These are phyloP conservation scores for Euphorbia schlechtendalii DNA, from an alignment of 441 rosid genomes.

Conservation along the genomic window DNA sequence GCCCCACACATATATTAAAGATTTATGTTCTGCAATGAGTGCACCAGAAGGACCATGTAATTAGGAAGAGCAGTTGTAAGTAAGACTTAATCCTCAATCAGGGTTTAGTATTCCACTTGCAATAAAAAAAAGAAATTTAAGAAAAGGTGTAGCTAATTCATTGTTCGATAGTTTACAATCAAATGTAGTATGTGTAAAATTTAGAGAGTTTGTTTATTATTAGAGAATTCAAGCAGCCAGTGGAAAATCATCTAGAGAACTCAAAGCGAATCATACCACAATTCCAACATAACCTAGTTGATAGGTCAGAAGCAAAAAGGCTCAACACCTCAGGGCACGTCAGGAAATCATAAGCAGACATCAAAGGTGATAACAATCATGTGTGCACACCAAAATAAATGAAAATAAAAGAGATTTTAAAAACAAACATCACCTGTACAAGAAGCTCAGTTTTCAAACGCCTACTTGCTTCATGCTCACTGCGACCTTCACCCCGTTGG, in stretches of 20 bases:
- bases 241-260: not conserved
- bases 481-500: constrained; percentile 86
- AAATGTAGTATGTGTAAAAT: not conserved
- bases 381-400: not conserved
- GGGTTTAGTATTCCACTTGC: not conserved
- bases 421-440: constrained; percentile 58
- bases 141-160: not conserved
- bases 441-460: constrained; percentile 95
- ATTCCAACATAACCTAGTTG: not conserved
- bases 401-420: not conserved
- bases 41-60: not conserved
- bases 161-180: not conserved
- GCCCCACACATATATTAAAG: constrained; percentile 1
- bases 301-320: not conserved
- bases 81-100: not conserved
- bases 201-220: not conserved
- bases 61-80: not conserved
- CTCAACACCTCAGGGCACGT: not conserved
- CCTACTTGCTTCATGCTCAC: constrained; percentile 99
- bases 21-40: not conserved
- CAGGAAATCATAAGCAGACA: not conserved
- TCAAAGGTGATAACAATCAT: not conserved
- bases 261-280: not conserved
- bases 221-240: not conserved
- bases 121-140: not conserved